A percentile compares a stretch with the other conserved stretches of the same genome.
Evolutionary conservation across 1,284 basidiomycete species (phyloP).

Genomic region (Moesziomyces sp.): DNA sequence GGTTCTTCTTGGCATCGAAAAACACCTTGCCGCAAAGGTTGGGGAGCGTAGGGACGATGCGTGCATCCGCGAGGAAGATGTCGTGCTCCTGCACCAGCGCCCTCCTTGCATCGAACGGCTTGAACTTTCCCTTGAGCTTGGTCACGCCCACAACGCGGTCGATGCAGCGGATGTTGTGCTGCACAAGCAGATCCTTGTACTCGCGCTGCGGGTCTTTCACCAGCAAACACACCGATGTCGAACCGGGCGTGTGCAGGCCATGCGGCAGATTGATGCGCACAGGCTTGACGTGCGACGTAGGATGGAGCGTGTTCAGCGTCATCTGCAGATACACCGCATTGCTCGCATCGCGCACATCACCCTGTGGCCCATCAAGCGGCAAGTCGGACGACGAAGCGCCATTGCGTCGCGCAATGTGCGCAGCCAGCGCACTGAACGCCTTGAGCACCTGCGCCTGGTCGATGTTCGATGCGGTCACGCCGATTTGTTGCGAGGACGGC

Average conservation of each 20-base stretch:
- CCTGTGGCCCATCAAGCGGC: slow-evolving; percentile 50
- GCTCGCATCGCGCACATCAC: slow-evolving; percentile 39
- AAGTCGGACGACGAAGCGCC: slow-evolving; percentile 21
- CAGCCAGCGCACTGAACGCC: slow-evolving; percentile 58
- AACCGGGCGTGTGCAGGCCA: slow-evolving; percentile 83
- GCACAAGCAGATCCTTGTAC: slow-evolving; percentile 90
- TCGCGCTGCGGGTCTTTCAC: slow-evolving; percentile 94
- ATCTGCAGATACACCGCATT: slow-evolving; percentile 60
- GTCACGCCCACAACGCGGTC: slow-evolving; percentile 87
- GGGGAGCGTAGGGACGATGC: slow-evolving; percentile 87
- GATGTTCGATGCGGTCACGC: slow-evolving; percentile 39
- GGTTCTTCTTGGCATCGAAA: slow-evolving; percentile 95
- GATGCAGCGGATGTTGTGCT: slow-evolving; percentile 84
- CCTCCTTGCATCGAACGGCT: slow-evolving; percentile 84
- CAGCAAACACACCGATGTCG: slow-evolving; percentile 84
- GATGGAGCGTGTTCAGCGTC: slow-evolving; percentile 53
- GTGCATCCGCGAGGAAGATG: slow-evolving; percentile 90
- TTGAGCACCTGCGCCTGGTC: slow-evolving; percentile 54
- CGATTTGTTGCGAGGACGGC: slow-evolving; percentile 20
- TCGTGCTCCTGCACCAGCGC: slow-evolving; percentile 87
- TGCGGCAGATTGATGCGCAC: slow-evolving; percentile 70
- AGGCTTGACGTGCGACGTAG: slow-evolving; percentile 55
- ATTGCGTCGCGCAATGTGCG: slow-evolving; percentile 40
- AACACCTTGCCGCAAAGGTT: slow-evolving; percentile 87
- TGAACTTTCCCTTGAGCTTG: slow-evolving; percentile 68